These are phyloP conservation scores for Limnanthes douglasii DNA, from an alignment of 345 rosid genomes.

Conservation along the genomic window DNA sequence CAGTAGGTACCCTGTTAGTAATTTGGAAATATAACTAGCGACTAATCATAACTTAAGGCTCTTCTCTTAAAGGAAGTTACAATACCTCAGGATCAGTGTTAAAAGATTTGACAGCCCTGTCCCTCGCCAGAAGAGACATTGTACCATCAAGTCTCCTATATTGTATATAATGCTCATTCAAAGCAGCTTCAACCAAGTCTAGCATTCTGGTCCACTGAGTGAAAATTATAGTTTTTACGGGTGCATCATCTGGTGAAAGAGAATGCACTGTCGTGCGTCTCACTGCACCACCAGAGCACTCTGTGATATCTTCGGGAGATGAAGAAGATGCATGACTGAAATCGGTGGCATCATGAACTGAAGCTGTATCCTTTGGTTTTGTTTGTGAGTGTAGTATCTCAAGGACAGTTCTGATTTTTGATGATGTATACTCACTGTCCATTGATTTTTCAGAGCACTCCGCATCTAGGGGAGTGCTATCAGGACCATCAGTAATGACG, in stretches of 20 bases:
- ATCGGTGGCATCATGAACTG: conserved; percentile 13
- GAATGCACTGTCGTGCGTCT: conserved; percentile 23
- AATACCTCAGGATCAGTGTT: conserved; percentile 59
- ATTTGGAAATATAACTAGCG: conserved; percentile 5
- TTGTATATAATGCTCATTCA: conserved; percentile 29
- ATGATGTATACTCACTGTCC: conserved; percentile 45
- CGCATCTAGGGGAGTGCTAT: conserved; percentile 20
- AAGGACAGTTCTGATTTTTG: conserved; percentile 63
- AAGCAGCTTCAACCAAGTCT: conserved; percentile 52
- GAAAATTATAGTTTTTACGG: conserved; percentile 70
- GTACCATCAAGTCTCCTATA: conserved; percentile 90
- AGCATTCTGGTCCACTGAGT: conserved; percentile 96
- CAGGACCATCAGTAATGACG: conserved; percentile 26
- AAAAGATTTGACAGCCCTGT: conserved; percentile 80
- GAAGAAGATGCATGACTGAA: conserved; percentile 17
- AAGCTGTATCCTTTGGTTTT: conserved; percentile 16
- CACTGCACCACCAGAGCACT: conserved; percentile 19
- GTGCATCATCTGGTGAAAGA: conserved; percentile 19
- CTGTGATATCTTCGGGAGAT: conserved; percentile 8
- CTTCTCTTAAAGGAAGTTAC: conserved; percentile 2
- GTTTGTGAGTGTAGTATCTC: conserved; percentile 44
- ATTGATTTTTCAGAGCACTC: conserved; percentile 22
- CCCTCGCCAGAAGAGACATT: conserved; percentile 64
- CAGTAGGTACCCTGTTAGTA: conserved; percentile 2
- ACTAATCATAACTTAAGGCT: background rate